Percentiles rank a stretch among this genome's conserved stretches.
phyloP scores from a whole-genome alignment of 108 stramenopile species.

The Fragilariopsis cylindrus region DNA sequence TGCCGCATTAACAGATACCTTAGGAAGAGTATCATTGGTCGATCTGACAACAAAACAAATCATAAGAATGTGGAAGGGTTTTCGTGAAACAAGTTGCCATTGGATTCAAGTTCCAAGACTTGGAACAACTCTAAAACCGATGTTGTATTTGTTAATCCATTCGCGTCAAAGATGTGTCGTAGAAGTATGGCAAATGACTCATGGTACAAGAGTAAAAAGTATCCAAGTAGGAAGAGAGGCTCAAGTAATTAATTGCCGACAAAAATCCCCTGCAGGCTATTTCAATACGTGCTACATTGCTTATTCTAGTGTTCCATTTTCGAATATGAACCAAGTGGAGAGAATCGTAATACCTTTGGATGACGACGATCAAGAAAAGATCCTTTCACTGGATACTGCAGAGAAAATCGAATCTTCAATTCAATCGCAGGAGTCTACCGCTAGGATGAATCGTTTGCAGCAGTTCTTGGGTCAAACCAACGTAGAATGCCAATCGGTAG shows the following conservation, averaged over 20 bases:
- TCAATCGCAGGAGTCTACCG: slow-evolving; percentile 40
- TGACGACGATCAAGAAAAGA: slow-evolving; percentile 37
- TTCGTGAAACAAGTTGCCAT: slow-evolving; percentile 66
- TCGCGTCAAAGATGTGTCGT: slow-evolving; percentile 64
- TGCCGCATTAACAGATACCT: slow-evolving; percentile 67
- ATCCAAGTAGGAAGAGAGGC: slow-evolving; percentile 51
- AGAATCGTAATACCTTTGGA: slow-evolving; percentile 36
- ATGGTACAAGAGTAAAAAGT: slow-evolving; percentile 57
- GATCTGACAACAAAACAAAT: slow-evolving; percentile 78
- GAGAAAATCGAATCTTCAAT: slow-evolving; percentile 4
- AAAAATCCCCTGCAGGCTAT: slow-evolving; percentile 23
- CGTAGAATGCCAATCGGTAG: slow-evolving; percentile 48
- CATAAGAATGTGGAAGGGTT: slow-evolving; percentile 85
- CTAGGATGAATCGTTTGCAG: slow-evolving; percentile 63
- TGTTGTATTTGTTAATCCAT: slow-evolving; percentile 71
- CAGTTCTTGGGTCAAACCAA: slow-evolving; percentile 73
- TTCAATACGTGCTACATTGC: slow-evolving; percentile 37
- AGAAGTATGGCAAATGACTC: slow-evolving; percentile 64
- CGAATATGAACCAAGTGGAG: slow-evolving; percentile 40
- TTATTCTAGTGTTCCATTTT: slow-evolving; percentile 39
- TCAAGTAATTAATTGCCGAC: slow-evolving; percentile 35
- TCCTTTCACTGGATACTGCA: background rate
- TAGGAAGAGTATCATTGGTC: slow-evolving; percentile 73
- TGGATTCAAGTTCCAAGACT: slow-evolving; percentile 56
- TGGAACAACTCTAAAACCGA: slow-evolving; percentile 11